A percentile compares a stretch with the other conserved stretches of the same genome.
phyloP scores from a whole-genome alignment of 2,329 filamentous ascomycete species.

The Penicillium digitatum region DNA sequence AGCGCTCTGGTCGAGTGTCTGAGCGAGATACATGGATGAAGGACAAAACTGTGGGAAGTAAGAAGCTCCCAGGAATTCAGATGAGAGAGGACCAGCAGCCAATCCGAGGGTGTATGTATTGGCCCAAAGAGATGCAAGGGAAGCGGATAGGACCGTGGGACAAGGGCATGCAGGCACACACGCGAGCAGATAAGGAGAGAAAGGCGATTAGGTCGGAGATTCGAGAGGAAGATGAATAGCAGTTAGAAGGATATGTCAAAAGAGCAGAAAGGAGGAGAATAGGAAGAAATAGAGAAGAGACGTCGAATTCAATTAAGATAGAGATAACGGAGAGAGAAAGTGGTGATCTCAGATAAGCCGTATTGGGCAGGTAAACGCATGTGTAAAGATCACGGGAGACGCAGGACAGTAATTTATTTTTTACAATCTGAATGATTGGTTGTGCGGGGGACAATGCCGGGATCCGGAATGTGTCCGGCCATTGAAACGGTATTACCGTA shows the following conservation, averaged over 20 bases:
- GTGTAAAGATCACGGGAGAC: background rate
- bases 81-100: conserved; percentile 7
- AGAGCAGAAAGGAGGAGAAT: conserved; percentile 7
- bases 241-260: background rate
- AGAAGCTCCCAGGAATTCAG: conserved; percentile 12
- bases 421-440: conserved; percentile 9
- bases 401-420: conserved; percentile 8
- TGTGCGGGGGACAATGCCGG: conserved; percentile 11
- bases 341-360: conserved; percentile 20
- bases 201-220: background rate
- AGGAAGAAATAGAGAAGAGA: conserved; percentile 11
- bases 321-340: conserved; percentile 10
- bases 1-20: conserved; percentile 41
- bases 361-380: conserved; percentile 24
- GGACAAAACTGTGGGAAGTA: conserved; percentile 1
- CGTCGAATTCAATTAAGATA: background rate
- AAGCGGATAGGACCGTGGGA: conserved; percentile 7
- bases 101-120: conserved; percentile 5
- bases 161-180: conserved; percentile 6
- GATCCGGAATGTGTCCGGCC: conserved; percentile 5
- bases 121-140: conserved; percentile 3
- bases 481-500: background rate
- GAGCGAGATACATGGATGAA: conserved; percentile 40
- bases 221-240: background rate
- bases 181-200: conserved; percentile 5